phyloP scores from a whole-genome alignment of 192 early-diverging fungal genomes.

The Coemansia sp. region DNA sequence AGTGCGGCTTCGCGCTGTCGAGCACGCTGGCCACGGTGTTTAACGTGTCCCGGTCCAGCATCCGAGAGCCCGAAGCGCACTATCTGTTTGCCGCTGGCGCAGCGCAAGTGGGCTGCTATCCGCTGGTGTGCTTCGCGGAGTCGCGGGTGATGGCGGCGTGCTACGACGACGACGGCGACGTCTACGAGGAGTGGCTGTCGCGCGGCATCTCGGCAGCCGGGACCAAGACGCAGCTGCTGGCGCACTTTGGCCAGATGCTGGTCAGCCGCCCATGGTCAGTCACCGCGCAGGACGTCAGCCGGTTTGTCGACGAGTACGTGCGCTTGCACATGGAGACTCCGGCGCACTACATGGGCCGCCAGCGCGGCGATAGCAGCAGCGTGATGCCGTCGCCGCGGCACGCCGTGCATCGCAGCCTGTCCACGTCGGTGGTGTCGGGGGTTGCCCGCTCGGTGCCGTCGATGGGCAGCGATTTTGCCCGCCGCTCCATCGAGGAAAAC shows the following conservation, averaged over 20 bases:
- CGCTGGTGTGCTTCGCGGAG: slow-evolving; percentile 42
- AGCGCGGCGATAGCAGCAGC: slow-evolving; percentile 24
- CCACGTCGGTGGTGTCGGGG: slow-evolving; percentile 22
- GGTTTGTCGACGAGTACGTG: slow-evolving; percentile 34
- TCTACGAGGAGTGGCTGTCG: slow-evolving; percentile 32
- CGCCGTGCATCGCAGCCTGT: slow-evolving; percentile 25
- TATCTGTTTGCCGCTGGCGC: slow-evolving; percentile 43
- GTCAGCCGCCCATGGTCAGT: slow-evolving; percentile 23
- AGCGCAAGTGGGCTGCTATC: slow-evolving; percentile 38
- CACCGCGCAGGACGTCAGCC: slow-evolving; percentile 21
- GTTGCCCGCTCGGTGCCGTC: slow-evolving; percentile 4
- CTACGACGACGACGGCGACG: slow-evolving; percentile 24
- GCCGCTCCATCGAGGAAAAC: slow-evolving; percentile 29
- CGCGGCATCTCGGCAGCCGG: slow-evolving; percentile 23
- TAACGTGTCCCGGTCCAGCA: slow-evolving; percentile 21
- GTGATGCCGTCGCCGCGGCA: not conserved
- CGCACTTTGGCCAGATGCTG: slow-evolving; percentile 28
- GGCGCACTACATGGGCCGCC: slow-evolving; percentile 10
- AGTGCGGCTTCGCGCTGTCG: slow-evolving; percentile 35
- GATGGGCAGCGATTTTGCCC: slow-evolving; percentile 13
- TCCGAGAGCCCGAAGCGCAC: slow-evolving; percentile 37
- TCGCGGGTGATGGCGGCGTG: slow-evolving; percentile 22
- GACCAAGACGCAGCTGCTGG: slow-evolving; percentile 30
- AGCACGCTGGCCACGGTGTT: slow-evolving; percentile 23
- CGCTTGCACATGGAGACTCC: slow-evolving; percentile 11